phyloP scores from a whole-genome alignment of 2,329 filamentous ascomycete genomes.

The Graphilbum sp. region DNA sequence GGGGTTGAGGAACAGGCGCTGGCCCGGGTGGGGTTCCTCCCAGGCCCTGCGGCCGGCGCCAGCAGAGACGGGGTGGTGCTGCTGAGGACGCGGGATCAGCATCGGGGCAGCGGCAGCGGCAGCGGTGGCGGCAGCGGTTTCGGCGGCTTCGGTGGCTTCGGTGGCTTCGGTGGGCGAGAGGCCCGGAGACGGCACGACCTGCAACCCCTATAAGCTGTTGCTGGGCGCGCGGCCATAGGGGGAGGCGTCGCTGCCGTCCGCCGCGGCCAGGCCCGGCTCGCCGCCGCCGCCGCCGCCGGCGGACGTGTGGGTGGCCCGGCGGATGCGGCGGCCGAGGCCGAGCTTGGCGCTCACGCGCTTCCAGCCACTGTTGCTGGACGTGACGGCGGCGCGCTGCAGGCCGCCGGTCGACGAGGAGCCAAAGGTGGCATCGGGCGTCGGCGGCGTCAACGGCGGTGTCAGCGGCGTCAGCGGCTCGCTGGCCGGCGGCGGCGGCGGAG shows the following conservation, averaged over 20 bases:
- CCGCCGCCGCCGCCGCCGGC: conserved; percentile 20
- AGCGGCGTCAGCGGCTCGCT: conserved; percentile 58
- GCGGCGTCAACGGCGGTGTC: conserved; percentile 56
- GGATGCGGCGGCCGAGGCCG: conserved; percentile 26
- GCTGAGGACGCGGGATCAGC: background rate
- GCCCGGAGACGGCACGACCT: conserved; percentile 36
- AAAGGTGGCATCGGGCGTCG: conserved; percentile 40
- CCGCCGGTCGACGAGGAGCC: conserved; percentile 34
- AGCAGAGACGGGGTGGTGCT: background rate
- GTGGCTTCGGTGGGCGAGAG: conserved; percentile 6
- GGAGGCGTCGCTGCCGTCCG: conserved; percentile 12
- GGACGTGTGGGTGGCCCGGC: conserved; percentile 23
- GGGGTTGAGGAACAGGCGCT: conserved; percentile 15
- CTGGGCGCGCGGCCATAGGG: conserved; percentile 17
- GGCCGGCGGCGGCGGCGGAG: too few relatives aligned
- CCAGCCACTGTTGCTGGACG: conserved; percentile 41
- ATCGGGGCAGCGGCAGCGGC: conserved; percentile 8
- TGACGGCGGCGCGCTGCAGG: conserved; percentile 35
- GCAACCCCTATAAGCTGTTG: conserved; percentile 37
- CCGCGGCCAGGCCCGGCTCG: background rate
- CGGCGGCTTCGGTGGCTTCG: conserved; percentile 8
- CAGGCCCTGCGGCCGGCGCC: conserved; percentile 13
- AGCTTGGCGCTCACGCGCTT: conserved; percentile 48
- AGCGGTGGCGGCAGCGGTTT: conserved; percentile 10
- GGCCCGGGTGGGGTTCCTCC: conserved; percentile 30